These are phyloP conservation scores for Cryptosporidium tyzzeri DNA, from an alignment of 169 alveolate species.

Conservation along the genomic window DNA sequence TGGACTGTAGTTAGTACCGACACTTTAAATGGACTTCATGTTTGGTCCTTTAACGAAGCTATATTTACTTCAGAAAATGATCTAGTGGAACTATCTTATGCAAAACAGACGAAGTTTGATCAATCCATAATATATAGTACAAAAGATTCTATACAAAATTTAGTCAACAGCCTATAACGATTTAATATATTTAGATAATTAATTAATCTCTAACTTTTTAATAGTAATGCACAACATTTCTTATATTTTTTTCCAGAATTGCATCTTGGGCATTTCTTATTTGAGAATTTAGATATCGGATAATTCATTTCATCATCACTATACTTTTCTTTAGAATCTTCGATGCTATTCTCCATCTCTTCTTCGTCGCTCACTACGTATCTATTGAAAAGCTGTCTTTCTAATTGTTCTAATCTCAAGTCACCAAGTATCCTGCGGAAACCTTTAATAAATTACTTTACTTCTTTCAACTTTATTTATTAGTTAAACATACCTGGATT, in stretches of 20 bases:
- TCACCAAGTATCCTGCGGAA: conserved; percentile 60
- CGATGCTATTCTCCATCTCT: neutral
- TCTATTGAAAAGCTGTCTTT: conserved; percentile 56
- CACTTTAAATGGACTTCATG: conserved; percentile 37
- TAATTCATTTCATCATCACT: conserved; percentile 71
- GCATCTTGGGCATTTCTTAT: conserved; percentile 68
- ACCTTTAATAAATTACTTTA: conserved; percentile 9
- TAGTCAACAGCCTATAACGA: conserved; percentile 28
- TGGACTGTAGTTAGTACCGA: conserved; percentile 74
- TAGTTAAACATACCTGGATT: conserved; percentile 57
- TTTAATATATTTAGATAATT: neutral
- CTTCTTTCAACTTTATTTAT: neutral
- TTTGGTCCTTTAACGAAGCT: conserved; percentile 67
- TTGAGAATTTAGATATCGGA: conserved; percentile 67
- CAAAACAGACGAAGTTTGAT: conserved; percentile 31
- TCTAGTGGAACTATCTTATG: conserved; percentile 46
- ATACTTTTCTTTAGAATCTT: neutral
- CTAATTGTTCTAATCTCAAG: conserved; percentile 51
- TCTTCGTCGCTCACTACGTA: conserved; percentile 27
- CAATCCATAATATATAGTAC: conserved; percentile 28
- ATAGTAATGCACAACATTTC: conserved; percentile 47
- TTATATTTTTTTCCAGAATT: conserved; percentile 71
- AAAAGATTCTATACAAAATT: conserved; percentile 33
- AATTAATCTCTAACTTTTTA: conserved; percentile 2
- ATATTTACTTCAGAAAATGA: conserved; percentile 67